phyloP scores from a whole-genome alignment of 768 basidiomycete genomes.

The Tylopilus subfusipes region DNA sequence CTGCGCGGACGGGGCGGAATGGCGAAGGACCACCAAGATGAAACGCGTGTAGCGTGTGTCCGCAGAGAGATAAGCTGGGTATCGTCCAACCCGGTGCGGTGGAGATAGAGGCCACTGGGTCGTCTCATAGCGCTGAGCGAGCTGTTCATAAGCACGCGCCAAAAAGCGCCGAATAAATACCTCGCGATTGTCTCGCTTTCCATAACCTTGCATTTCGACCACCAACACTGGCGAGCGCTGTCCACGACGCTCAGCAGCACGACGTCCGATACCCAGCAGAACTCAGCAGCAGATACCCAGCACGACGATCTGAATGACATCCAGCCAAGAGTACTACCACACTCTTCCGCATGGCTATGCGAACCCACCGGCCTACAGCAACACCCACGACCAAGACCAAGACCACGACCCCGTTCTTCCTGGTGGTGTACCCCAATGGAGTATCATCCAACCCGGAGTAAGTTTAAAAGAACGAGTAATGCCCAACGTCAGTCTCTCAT shows the following conservation, averaged over 20 bases:
- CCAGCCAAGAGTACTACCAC: conserved; percentile 27
- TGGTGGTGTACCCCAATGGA: conserved; percentile 26
- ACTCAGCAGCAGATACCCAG: conserved; percentile 13
- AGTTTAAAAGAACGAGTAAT: conserved; percentile 30
- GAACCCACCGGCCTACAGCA: conserved; percentile 11
- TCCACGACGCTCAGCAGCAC: background rate
- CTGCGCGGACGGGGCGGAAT: background rate
- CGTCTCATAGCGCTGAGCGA: too few species aligned
- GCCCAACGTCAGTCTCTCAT: conserved; percentile 31
- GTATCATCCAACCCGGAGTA: conserved; percentile 12
- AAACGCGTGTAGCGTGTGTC: background rate
- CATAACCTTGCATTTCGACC: conserved; percentile 2
- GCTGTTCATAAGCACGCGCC: too few species aligned
- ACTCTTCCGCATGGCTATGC: conserved; percentile 8
- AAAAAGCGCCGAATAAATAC: background rate
- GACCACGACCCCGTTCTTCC: conserved; percentile 25
- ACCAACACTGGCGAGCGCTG: conserved; percentile 3
- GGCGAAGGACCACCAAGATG: conserved; percentile 5
- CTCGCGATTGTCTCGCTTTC: too few species aligned
- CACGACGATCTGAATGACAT: conserved; percentile 19
- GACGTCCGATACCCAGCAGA: conserved; percentile 13
- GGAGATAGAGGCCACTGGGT: background rate
- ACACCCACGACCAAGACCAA: conserved; percentile 24
- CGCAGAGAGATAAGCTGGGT: background rate
- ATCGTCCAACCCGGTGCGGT: background rate